Base-by-base conservation (phyloP, 1,139 yeast genomes). In the Saccharomyces hybrid region DNA sequence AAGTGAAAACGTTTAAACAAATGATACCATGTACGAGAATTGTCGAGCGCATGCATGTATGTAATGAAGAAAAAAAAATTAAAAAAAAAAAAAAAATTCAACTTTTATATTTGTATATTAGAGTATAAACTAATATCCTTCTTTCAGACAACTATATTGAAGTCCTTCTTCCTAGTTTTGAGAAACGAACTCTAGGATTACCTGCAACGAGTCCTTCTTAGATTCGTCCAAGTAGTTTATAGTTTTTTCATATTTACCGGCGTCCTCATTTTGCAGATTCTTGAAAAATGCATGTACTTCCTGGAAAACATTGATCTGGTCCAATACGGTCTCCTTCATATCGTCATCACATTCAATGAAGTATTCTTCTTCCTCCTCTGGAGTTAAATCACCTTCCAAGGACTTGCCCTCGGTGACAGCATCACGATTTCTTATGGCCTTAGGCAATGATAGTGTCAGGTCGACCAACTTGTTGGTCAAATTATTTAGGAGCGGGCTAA, bases 271-370 rank as follows among this genome's bases (percentile, higher is more conserved):
- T 53, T 64, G 63, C 25, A 68, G 34, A 6, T 60, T 57, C 5
- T 56, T 52, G 55, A 69, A 66, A 53, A 69, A 67, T 5, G 54
- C 44, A 53, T 60, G 62, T 23, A 84, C 77, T n/a, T 76, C 77
- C 34, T 71, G 66, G 68, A 81, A 83, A 7, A 86, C 79, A 64
- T 90, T 84, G 42, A 90, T 71, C 48, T 76, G 73, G 66, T 91
- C 97, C 60, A 93, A 74, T 1, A 95, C 86, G 1, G 91, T 84
- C 53, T 84, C 83, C 38, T 84, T 82, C 63, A 87, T 79, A 5
- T 95, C 90, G 62, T 69, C 81, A 70, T 66, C 75, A 46, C 78
- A 75, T 55, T 77, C 77, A 54, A 77, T 82, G 50, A 76, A 77
- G 50, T 74, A 79, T 46, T 72, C 76, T 26, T 73, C 75, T 14